These are phyloP conservation scores for Calonectria leucothoes DNA, from an alignment of 2,329 filamentous ascomycete species.

Conservation along the genomic window DNA sequence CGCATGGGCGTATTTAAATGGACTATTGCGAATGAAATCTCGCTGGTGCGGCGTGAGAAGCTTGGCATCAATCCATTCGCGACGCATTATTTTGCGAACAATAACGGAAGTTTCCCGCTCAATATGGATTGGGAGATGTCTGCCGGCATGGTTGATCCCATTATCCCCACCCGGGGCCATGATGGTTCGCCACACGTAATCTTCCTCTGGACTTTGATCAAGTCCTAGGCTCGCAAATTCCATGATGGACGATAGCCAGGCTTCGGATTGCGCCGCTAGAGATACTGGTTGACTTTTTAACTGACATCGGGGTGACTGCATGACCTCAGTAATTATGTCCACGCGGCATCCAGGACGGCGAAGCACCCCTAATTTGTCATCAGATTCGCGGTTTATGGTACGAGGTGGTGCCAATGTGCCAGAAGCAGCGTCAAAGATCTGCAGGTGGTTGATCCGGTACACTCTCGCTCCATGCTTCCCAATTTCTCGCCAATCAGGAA, in stretches of 20 bases:
- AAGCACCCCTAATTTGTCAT: background rate
- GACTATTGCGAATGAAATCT: background rate
- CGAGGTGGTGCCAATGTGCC: background rate
- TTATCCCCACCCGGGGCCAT: background rate
- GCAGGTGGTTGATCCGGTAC: background rate
- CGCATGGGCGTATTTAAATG: background rate
- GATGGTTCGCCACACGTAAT: slow-evolving; percentile 12
- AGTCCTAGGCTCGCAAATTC: slow-evolving; percentile 5
- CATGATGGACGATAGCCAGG: background rate
- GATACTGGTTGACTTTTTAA: too few species aligned
- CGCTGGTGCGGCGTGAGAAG: background rate
- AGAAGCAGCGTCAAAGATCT: background rate
- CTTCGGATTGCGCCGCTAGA: background rate
- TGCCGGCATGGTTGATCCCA: background rate
- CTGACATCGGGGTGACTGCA: background rate
- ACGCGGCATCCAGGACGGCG: background rate
- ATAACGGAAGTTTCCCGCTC: background rate
- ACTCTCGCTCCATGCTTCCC: background rate
- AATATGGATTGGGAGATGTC: background rate
- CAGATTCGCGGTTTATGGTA: background rate
- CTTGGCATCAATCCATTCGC: background rate
- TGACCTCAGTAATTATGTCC: slow-evolving; percentile 13
- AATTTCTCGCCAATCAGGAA: slow-evolving; percentile 24
- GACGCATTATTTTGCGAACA: background rate
- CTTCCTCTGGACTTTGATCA: background rate